Base-by-base conservation (phyloP, 2,329 filamentous ascomycete genomes). In the Penicillium sp. region DNA sequence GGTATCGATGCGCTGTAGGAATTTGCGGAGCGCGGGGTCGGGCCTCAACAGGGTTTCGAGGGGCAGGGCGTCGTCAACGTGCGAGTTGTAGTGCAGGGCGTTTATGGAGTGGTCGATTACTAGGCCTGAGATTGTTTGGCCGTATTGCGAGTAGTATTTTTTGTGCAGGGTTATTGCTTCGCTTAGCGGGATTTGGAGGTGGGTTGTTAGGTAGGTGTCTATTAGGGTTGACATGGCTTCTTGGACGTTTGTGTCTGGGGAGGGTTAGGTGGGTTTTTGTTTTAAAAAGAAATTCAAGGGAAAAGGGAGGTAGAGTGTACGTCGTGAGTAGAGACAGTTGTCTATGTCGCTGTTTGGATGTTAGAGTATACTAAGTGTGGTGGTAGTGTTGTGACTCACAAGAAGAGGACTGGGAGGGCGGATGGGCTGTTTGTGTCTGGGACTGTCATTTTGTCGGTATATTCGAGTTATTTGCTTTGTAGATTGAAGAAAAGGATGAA, bases 21-120 rank as follows among this genome's bases (percentile, higher is more conserved):
- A 75, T 65, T 83, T 79, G 42, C 90, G 86, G 26, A 97, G 79
- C 65, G 86, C 79, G 0, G 86, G 82, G 64, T 94, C 85, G 0
- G 91, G 90, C 68, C 87, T 87, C 69, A 97, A 88, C 67, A 97
- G 84, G 19, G 84, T 80, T 68, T 96, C 91, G 2, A 99, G 81
- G 0, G 93, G 92, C 21, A 99, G 77, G 3, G 93, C 93, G 72
- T 99, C 94, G 70, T 99, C 93, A 14, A 97, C 94, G 75, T 95
- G 88, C 60, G 83, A 77, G 73, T 99, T 99, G 80, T 97, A 99
- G 53, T 96, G 91, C 2, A 97, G 79, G 1, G 93, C 90, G 68
- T 97, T 90, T 66, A 99, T 95, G 74, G 95, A 86, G 78, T 99
- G 93, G 75, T 97, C 89, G 5, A 91, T 87, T 33, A 96, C 90